Conservation (phyloP, 345 rosid genomes). For the Acer campestre region DNA sequence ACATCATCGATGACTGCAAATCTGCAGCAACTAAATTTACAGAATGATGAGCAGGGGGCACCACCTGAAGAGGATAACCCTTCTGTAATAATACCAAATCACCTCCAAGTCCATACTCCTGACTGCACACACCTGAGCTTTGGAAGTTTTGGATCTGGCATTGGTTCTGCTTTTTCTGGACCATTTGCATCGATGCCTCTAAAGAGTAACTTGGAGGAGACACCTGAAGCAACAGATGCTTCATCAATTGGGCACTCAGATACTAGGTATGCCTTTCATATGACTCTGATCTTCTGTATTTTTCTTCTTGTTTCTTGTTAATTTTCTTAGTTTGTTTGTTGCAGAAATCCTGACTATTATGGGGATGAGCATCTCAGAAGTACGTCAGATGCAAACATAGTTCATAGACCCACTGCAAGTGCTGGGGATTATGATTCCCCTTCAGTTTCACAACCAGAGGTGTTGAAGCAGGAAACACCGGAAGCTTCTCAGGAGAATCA, state of each 20-base stretch:
- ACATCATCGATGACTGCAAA: constrained; percentile 52
- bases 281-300: neutral
- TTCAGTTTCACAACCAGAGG: constrained; percentile 61
- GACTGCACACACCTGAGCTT: constrained; percentile 94
- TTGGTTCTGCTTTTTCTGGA: constrained; percentile 47
- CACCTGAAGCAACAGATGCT: constrained; percentile 53
- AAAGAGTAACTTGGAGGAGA: constrained; percentile 62
- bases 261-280: constrained; percentile 50
- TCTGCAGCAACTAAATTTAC: constrained; percentile 56
- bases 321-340: constrained; percentile 3
- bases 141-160: constrained; percentile 87
- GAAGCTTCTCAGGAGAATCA: constrained; percentile 67
- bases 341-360: constrained; percentile 74
- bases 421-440: constrained; percentile 61
- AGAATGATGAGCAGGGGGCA: constrained; percentile 54
- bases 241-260: constrained; percentile 57
- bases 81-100: constrained; percentile 89
- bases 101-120: constrained; percentile 76
- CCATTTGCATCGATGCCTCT: constrained; percentile 54
- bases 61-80: constrained; percentile 66
- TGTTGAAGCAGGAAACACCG: constrained; percentile 61
- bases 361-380: constrained; percentile 71
- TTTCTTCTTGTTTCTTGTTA: constrained; percentile 1
- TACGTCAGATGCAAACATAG: constrained; percentile 56
- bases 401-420: constrained; percentile 45